Conservation (phyloP, 2,329 filamentous ascomycete genomes). For the Verticillium nonalfalfae region DNA sequence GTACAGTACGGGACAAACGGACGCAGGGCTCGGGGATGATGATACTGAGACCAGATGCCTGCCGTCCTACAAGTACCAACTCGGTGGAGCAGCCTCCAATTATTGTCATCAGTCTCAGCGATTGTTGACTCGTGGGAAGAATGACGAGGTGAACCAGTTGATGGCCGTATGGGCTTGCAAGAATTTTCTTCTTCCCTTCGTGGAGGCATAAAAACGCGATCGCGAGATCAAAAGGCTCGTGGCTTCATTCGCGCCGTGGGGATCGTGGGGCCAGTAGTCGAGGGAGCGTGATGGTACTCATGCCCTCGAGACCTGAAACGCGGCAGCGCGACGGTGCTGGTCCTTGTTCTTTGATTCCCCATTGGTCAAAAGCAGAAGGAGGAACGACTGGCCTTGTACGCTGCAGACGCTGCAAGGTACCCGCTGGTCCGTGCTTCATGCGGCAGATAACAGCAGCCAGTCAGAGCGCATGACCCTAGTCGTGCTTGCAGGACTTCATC, state of each 20-base stretch:
- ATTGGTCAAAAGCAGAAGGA: not conserved
- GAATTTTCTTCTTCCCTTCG: not conserved
- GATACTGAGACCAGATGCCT: not conserved
- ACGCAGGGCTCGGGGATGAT: not conserved
- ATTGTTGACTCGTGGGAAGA: not conserved
- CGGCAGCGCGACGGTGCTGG: not conserved
- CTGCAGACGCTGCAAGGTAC: slow-evolving; percentile 3
- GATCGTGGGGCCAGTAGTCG: not conserved
- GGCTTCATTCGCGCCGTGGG: not conserved
- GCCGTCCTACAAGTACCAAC: not conserved
- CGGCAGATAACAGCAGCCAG: not conserved
- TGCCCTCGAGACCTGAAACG: slow-evolving; percentile 1
- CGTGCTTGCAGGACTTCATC: not conserved
- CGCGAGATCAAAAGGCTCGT: not conserved
- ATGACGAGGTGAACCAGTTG: not conserved
- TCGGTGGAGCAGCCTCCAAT: not conserved
- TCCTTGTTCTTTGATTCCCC: not conserved
- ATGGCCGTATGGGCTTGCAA: not conserved
- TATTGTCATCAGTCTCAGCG: not conserved
- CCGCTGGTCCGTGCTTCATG: not conserved
- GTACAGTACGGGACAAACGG: not conserved
- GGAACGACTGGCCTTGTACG: not conserved
- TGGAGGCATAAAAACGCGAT: not conserved
- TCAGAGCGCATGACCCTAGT: not conserved
- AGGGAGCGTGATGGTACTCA: not conserved